Percentiles rank a stretch among this genome's conserved stretches.
phyloP scores from a whole-genome alignment of 2,329 filamentous ascomycete genomes.

The Aspergillus pseudoterreus region DNA sequence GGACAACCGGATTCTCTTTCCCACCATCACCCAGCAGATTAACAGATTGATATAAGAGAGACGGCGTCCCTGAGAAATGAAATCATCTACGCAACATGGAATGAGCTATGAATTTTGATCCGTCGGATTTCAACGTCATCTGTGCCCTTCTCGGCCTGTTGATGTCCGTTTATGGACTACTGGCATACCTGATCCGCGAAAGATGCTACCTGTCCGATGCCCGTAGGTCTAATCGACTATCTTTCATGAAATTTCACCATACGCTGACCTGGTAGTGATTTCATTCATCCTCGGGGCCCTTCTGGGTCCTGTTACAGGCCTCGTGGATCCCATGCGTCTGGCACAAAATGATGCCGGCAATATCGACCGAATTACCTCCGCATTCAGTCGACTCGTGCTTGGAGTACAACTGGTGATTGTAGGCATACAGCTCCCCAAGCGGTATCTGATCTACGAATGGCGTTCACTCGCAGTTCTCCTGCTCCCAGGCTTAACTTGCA shows the following conservation, averaged over 20 bases:
- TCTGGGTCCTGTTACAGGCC: not conserved
- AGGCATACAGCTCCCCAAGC: not conserved
- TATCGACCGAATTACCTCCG: not conserved
- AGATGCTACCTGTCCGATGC: not conserved
- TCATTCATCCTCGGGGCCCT: not conserved
- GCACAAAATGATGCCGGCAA: not conserved
- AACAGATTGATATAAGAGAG: too few species aligned
- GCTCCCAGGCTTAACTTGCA: not conserved
- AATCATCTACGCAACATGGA: too few species aligned
- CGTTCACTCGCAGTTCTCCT: not conserved
- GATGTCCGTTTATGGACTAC: not conserved
- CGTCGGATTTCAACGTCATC: not conserved
- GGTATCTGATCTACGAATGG: not conserved
- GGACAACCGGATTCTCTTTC: too few species aligned
- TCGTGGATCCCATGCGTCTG: not conserved
- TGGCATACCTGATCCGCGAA: not conserved
- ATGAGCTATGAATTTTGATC: not conserved
- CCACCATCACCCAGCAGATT: too few species aligned
- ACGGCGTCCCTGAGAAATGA: too few species aligned
- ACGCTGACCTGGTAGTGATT: not conserved
- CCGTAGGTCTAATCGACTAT: not conserved
- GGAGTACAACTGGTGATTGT: not conserved
- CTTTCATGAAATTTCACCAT: too few species aligned
- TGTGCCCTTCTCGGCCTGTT: not conserved
- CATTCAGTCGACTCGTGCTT: not conserved